These are phyloP conservation scores for Curvularia eragrostidis DNA, from an alignment of 2,329 filamentous ascomycete species.

Conservation along the genomic window DNA sequence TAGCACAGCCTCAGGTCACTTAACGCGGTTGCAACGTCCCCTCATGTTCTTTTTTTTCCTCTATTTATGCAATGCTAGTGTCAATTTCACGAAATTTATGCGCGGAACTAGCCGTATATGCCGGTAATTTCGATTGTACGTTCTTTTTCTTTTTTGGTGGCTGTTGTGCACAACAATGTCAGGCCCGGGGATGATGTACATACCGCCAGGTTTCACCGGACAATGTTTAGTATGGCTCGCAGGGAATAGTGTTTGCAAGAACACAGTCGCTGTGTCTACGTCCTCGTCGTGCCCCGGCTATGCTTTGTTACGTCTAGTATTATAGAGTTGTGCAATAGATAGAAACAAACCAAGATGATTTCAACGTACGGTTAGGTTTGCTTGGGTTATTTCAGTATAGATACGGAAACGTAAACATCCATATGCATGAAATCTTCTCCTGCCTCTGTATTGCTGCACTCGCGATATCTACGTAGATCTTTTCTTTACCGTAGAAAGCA, in stretches of 20 bases:
- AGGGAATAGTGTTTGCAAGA: not conserved
- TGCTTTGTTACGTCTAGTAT: too few species aligned
- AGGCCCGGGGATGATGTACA: not conserved
- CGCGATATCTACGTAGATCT: not conserved
- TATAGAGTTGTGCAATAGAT: not conserved
- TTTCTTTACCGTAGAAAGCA: not conserved
- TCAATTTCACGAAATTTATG: not conserved
- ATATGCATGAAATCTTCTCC: not conserved
- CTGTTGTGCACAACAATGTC: not conserved
- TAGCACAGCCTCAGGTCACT: too few species aligned
- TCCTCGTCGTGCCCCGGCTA: not conserved
- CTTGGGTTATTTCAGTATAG: too few species aligned
- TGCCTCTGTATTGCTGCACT: not conserved
- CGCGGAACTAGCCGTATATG: not conserved
- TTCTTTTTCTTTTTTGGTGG: not conserved
- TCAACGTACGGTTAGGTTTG: not conserved
- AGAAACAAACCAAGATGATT: not conserved
- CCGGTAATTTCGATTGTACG: not conserved
- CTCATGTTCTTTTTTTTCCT: not conserved
- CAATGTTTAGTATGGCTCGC: not conserved
- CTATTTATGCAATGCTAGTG: not conserved
- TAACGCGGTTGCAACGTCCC: too few species aligned
- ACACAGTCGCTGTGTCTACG: not conserved
- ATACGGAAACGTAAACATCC: not conserved
- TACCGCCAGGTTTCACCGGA: not conserved